These are phyloP conservation scores for Ophioceras dolichostomum DNA, from an alignment of 2,329 filamentous ascomycete genomes.

Conservation along the genomic window DNA sequence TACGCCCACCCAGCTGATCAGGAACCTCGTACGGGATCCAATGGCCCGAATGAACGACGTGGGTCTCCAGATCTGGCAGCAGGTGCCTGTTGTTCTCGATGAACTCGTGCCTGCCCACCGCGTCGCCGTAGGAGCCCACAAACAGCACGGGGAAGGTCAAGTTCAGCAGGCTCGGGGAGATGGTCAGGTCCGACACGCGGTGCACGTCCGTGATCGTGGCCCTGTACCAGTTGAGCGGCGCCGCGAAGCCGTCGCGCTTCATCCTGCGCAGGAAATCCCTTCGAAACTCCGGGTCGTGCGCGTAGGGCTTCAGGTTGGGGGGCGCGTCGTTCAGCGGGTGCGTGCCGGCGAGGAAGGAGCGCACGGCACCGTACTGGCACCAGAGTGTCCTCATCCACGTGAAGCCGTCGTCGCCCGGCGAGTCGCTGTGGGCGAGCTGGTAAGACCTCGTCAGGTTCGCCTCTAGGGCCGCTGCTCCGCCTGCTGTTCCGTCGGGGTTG, in stretches of 20 bases:
- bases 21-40: constrained; percentile 18
- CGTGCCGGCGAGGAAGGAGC: constrained; percentile 10
- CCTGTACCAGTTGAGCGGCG: constrained; percentile 16
- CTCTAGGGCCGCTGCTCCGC: constrained; percentile 21
- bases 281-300: constrained; percentile 12
- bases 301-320: constrained; percentile 13
- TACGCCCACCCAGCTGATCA: constrained; percentile 9
- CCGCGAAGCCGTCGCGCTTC: constrained; percentile 14
- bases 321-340: constrained; percentile 10
- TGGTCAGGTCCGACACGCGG: constrained; percentile 9
- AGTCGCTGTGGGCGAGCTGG: constrained; percentile 18
- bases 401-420: constrained; percentile 5
- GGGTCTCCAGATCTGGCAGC: constrained; percentile 13
- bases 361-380: constrained; percentile 21
- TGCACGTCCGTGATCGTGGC: constrained; percentile 10
- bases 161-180: constrained; percentile 8
- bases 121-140: constrained; percentile 14
- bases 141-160: constrained; percentile 15
- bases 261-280: constrained; percentile 14
- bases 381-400: constrained; percentile 20
- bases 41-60: constrained; percentile 13
- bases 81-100: constrained; percentile 9
- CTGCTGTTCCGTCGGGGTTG: constrained; percentile 19
- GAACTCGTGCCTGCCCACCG: constrained; percentile 12
- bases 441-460: constrained; percentile 24